Evolutionary conservation across 345 rosid species (phyloP).

Genomic region (Bruguiera parviflora): DNA sequence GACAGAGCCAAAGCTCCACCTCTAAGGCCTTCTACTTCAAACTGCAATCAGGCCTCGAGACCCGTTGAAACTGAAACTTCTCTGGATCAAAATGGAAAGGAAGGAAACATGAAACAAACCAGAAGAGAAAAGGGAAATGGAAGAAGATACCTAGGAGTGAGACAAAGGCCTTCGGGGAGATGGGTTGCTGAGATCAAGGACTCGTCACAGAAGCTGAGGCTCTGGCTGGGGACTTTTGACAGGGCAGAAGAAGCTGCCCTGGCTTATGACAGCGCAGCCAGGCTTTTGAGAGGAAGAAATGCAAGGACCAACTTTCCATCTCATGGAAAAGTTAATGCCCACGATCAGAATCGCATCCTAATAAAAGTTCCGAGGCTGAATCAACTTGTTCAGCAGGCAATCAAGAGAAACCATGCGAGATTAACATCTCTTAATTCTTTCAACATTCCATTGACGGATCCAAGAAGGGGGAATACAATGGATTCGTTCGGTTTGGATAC

Average conservation of each 20-base stretch:
- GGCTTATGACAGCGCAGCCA: constrained; percentile 49
- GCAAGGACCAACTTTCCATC: constrained; percentile 45
- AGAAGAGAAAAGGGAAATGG: background rate
- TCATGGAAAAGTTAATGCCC: background rate
- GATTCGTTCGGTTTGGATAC: constrained; percentile 16
- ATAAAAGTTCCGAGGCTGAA: constrained; percentile 31
- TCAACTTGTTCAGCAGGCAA: constrained; percentile 33
- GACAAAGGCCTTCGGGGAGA: constrained; percentile 59
- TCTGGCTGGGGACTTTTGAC: constrained; percentile 55
- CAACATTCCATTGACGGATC: constrained; percentile 7
- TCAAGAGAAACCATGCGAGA: constrained; percentile 38
- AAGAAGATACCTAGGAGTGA: constrained; percentile 45
- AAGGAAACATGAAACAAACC: constrained; percentile 9
- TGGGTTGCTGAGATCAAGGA: constrained; percentile 64
- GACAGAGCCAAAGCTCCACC: constrained; percentile 6
- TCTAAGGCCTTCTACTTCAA: background rate
- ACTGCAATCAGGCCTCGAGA: background rate
- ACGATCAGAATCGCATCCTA: constrained; percentile 14
- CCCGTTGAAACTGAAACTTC: background rate
- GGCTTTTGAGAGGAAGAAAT: constrained; percentile 43
- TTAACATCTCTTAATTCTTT: background rate
- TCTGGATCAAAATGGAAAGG: constrained; percentile 12
- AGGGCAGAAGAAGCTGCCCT: constrained; percentile 47
- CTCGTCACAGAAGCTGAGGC: constrained; percentile 50
- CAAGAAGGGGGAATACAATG: background rate